Base-by-base conservation (phyloP, 2,329 filamentous ascomycete genomes). In the Pezicula neosporulosa region DNA sequence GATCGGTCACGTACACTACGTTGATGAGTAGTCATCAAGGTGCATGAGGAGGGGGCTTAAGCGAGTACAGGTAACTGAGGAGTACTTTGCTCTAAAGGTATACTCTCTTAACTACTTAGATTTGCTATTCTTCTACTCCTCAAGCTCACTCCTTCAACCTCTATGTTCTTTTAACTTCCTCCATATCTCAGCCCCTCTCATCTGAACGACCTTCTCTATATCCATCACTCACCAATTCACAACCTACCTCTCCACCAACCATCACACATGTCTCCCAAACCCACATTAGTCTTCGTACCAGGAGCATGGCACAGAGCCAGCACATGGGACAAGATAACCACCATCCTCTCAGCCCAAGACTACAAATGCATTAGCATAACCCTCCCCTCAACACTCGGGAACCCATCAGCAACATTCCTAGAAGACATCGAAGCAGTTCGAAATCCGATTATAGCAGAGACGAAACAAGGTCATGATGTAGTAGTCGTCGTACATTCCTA, bases 271-370 rank as follows among this genome's bases (percentile, higher is more conserved):
- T 27, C 37, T 42, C 2, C 19, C 21, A 50, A 56, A 28, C 68
- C 70, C 39, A 70, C 68, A 9, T 60, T 79, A 0, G 52, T 80
- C 50, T 69, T 80, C 18, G 66, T 80, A 1, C 75, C 69, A 2
- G 76, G 76, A 5, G 68, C 74, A 24, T 78, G 77, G 76, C 77
- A 80, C 50, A 58, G 52, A 19, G 59, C 60, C 7, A 65, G 62
- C 18, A 63, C 64, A 41, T 73, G 69, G 68, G 63, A 70, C 47
- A 63, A 62, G 48, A 60, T 71, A 3, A 58, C 38, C 30, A 64
- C 65, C 37, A 62, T 72, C 10, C 51, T 68, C n/a, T 48, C 61
- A 3, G 41, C 64, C 10, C 49, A 62, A 21, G 50, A 62, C 9
- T 59, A 66, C 38, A 66, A 62, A 60, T 70, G 66, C 37, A 49